Evolutionary conservation across 345 rosid species (phyloP).

Genomic region (Erucastrum elatum): DNA sequence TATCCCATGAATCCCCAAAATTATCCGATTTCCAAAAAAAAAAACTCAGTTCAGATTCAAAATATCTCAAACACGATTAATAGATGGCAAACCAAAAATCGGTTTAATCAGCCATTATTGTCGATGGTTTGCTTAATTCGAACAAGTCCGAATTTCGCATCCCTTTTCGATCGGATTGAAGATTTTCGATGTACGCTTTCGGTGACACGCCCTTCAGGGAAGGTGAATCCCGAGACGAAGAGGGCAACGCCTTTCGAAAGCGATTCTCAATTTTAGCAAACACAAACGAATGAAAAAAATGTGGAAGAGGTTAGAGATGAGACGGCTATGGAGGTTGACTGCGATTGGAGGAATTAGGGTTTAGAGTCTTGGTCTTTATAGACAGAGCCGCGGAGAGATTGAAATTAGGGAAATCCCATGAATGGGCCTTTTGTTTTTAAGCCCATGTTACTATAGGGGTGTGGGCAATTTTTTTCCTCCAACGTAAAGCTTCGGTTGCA

Average conservation of each 20-base stretch:
- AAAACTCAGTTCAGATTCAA: not conserved
- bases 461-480: not conserved
- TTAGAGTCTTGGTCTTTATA: not conserved
- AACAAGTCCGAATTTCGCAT: constrained; percentile 20
- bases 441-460: not conserved
- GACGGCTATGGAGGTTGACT: not conserved
- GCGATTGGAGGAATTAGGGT: not conserved
- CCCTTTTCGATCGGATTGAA: constrained; percentile 27
- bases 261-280: constrained; percentile 7
- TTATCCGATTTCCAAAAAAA: too few relatives aligned
- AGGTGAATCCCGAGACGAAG: constrained; percentile 17
- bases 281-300: not conserved
- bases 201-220: constrained; percentile 43
- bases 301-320: not conserved
- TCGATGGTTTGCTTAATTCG: not conserved
- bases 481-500: not conserved
- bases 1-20: not conserved
- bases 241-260: constrained; percentile 45
- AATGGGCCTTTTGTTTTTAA: not conserved
- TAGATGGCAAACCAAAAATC: not conserved
- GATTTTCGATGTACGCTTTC: constrained; percentile 22
- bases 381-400: not conserved
- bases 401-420: not conserved
- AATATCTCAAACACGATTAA: constrained; percentile 23
- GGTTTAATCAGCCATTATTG: not conserved